phyloP scores from a whole-genome alignment of 108 stramenopile species.

The Skeletonema menzelii region DNA sequence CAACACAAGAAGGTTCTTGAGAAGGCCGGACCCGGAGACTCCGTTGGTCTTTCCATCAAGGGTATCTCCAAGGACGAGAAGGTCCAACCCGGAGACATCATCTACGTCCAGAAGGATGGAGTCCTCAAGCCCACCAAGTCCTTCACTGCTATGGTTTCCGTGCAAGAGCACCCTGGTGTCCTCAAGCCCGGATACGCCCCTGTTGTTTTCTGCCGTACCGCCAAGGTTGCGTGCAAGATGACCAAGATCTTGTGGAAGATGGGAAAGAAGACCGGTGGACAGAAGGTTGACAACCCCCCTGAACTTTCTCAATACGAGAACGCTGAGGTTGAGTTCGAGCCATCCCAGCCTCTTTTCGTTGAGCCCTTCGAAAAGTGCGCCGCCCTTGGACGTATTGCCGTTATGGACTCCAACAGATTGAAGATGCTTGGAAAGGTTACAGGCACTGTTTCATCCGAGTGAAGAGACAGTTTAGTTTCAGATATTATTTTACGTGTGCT shows the following conservation, averaged over 20 bases:
- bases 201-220: conserved; percentile 84
- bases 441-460: conserved; percentile 19
- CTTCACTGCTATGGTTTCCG: conserved; percentile 78
- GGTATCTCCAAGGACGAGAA: conserved; percentile 81
- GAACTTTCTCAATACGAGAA: conserved; percentile 80
- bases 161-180: conserved; percentile 86
- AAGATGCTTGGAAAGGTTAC: conserved; percentile 91
- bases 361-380: conserved; percentile 78
- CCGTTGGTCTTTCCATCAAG: conserved; percentile 84
- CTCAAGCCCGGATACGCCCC: conserved; percentile 83
- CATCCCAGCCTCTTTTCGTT: conserved; percentile 75
- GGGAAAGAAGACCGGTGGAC: conserved; percentile 84
- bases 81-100: conserved; percentile 76
- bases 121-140: conserved; percentile 68
- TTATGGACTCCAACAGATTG: conserved; percentile 84
- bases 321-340: conserved; percentile 84
- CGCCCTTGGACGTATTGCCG: conserved; percentile 84
- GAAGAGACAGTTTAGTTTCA: neutral
- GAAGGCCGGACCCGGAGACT: conserved; percentile 72
- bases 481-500: neutral
- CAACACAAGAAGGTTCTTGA: conserved; percentile 79
- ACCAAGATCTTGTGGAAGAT: conserved; percentile 88
- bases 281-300: conserved; percentile 81
- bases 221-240: conserved; percentile 91
- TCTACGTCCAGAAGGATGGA: conserved; percentile 77